Evolutionary conservation across 352 stramenopile species (phyloP), one percentile per base, ranked within the genome.

Genomic region (Globisporangium mamillatum): DNA sequence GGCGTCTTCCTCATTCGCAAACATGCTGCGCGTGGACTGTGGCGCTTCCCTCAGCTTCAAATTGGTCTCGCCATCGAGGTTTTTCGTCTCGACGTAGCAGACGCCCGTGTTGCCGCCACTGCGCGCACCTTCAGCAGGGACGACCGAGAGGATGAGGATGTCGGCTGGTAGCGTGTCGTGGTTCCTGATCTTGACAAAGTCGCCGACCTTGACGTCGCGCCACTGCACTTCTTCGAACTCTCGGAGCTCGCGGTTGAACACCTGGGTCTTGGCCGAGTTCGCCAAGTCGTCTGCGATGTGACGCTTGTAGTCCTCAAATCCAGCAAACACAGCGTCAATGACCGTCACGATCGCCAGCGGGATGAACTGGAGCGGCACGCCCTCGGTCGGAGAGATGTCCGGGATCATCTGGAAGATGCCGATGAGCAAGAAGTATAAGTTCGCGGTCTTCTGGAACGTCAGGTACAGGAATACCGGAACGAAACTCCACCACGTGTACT

Each of bases 31-130:
- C 2, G 81, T 91, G 16, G 73, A 72, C 38, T 74, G 64, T 1
- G 86, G 75, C 0, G 90, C 83, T 64, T 96, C 85, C 8, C 88
- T 81, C 34, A 96, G 71, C 68, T 96, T 96, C 3, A 96, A 63
- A 52, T 96, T 96, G 1, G 89, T 95, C 66, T 96, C 88, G 8
- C 89, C 89, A 58, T 96, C 90, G 1, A 97, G 63, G 46, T 91
- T 94, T 76, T 97, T 97, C 4, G 90, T 97, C 64, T 97, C 89
- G 18, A 97, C 88, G 71, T 96, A 96, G 70, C 89, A 96, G 1
- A 94, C 67, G 3, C 89, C 86, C 63, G 83, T 87, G 60, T 92
- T 93, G 5, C 78, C 82, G 12, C 78, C 81, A 9, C 73, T 84
- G 1, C 79, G 78, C 1, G 75, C 79, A 10, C 80, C 81, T 73